Percentiles rank a stretch among this genome's conserved stretches.
These are phyloP conservation scores for Barnettozyma hawaiiensis DNA, from an alignment of 1,139 yeast genomes.

Conservation along the genomic window DNA sequence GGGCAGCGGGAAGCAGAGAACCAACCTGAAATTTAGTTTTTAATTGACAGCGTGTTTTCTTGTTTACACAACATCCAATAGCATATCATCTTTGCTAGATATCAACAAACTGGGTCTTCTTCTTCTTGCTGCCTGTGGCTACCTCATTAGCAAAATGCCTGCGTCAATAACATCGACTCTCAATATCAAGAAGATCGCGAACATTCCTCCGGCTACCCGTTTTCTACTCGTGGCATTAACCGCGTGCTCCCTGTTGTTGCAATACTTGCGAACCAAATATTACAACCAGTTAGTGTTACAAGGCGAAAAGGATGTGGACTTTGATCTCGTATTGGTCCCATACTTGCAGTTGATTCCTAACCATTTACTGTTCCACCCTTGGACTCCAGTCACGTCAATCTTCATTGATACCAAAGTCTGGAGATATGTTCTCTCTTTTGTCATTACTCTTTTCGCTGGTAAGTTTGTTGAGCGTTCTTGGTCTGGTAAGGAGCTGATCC, in stretches of 20 bases:
- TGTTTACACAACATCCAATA: neutral
- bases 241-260: conserved; percentile 29
- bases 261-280: conserved; percentile 28
- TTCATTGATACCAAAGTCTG: conserved; percentile 62
- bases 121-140: conserved; percentile 16
- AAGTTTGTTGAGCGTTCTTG: conserved; percentile 46
- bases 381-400: conserved; percentile 69
- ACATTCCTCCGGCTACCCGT: conserved; percentile 39
- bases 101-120: conserved; percentile 18
- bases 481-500: conserved; percentile 56
- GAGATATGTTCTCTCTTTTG: conserved; percentile 43
- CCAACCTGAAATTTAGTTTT: too few species aligned
- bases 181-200: conserved; percentile 18
- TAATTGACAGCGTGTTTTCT: neutral
- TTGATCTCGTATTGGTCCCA: conserved; percentile 48
- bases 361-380: conserved; percentile 55
- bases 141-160: conserved; percentile 23
- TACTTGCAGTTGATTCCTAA: conserved; percentile 67
- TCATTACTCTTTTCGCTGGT: conserved; percentile 50
- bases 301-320: conserved; percentile 23
- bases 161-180: conserved; percentile 14
- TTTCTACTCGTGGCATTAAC: conserved; percentile 30
- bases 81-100: neutral
- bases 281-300: conserved; percentile 21
- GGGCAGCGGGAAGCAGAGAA: too few species aligned